Conservation (phyloP, 1,284 basidiomycete species). For the Inonotus hispidus region DNA sequence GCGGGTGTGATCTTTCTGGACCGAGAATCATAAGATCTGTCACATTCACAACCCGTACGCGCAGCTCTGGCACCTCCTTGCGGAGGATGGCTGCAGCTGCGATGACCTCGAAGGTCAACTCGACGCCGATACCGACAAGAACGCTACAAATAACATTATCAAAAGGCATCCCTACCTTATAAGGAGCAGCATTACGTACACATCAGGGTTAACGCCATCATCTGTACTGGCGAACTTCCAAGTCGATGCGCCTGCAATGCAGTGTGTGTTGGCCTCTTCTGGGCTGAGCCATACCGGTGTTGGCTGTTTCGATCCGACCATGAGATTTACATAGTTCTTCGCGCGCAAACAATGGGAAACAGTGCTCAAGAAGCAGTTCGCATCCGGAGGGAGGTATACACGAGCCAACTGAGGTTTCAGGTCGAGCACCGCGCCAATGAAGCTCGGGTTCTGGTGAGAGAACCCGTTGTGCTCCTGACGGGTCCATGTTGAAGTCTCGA, state of each 20-base stretch:
- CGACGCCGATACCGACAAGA: conserved; percentile 70
- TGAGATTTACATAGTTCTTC: conserved; percentile 81
- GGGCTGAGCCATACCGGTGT: conserved; percentile 64
- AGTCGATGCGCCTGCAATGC: conserved; percentile 67
- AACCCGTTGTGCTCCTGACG: conserved; percentile 78
- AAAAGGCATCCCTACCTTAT: background rate
- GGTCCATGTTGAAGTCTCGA: conserved; percentile 84
- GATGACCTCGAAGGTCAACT: conserved; percentile 73
- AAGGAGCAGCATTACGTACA: conserved; percentile 35
- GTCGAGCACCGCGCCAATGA: conserved; percentile 78
- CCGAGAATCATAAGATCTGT: conserved; percentile 80
- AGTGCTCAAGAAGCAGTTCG: conserved; percentile 78
- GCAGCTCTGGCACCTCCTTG: conserved; percentile 53
- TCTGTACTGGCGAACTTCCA: conserved; percentile 75
- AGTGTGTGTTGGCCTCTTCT: conserved; percentile 67
- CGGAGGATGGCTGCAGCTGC: conserved; percentile 73
- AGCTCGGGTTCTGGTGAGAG: conserved; percentile 83
- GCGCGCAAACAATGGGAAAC: conserved; percentile 78
- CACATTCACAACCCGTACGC: conserved; percentile 78
- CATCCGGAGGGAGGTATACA: conserved; percentile 88
- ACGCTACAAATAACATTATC: conserved; percentile 34
- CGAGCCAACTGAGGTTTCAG: conserved; percentile 71
- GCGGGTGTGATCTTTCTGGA: conserved; percentile 65
- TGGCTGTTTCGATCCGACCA: conserved; percentile 83
- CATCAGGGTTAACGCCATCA: conserved; percentile 58